phyloP scores from a whole-genome alignment of 1,284 basidiomycete genomes.

The Rhizoctonia solani region DNA sequence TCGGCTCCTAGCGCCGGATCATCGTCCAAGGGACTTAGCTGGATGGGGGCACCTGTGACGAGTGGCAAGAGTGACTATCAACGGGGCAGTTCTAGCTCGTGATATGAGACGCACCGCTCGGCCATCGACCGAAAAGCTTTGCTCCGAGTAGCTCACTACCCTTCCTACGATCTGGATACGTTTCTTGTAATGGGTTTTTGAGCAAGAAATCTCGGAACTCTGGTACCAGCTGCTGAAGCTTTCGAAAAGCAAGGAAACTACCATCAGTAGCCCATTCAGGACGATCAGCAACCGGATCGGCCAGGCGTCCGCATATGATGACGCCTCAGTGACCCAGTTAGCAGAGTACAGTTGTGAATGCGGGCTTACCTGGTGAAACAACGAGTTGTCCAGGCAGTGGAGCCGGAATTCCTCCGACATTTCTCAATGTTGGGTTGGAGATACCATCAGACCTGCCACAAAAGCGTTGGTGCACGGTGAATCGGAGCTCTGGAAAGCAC shows the following conservation, averaged over 20 bases:
- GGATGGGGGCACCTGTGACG: conserved; percentile 55
- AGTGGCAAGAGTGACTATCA: background rate
- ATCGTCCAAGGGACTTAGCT: conserved; percentile 51
- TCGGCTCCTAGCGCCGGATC: conserved; percentile 50
- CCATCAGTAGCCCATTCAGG: conserved; percentile 57
- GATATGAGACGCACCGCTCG: conserved; percentile 41
- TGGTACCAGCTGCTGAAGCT: conserved; percentile 45
- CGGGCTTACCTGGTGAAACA: conserved; percentile 40
- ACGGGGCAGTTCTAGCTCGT: background rate
- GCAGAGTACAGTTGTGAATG: background rate
- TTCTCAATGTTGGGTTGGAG: conserved; percentile 37
- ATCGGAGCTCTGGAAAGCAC: background rate
- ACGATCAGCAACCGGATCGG: conserved; percentile 46
- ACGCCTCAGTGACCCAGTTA: background rate
- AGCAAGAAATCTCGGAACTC: conserved; percentile 35
- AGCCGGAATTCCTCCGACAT: background rate
- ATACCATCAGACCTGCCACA: conserved; percentile 38
- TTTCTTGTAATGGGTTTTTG: conserved; percentile 14
- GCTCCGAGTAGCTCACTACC: conserved; percentile 59
- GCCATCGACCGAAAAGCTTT: conserved; percentile 61
- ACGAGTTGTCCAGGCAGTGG: conserved; percentile 37
- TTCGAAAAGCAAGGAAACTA: conserved; percentile 60
- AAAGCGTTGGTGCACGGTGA: background rate
- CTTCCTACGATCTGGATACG: conserved; percentile 46
- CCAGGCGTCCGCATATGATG: conserved; percentile 49